phyloP scores from a whole-genome alignment of 345 rosid species.

The Lumnitzera littorea region DNA sequence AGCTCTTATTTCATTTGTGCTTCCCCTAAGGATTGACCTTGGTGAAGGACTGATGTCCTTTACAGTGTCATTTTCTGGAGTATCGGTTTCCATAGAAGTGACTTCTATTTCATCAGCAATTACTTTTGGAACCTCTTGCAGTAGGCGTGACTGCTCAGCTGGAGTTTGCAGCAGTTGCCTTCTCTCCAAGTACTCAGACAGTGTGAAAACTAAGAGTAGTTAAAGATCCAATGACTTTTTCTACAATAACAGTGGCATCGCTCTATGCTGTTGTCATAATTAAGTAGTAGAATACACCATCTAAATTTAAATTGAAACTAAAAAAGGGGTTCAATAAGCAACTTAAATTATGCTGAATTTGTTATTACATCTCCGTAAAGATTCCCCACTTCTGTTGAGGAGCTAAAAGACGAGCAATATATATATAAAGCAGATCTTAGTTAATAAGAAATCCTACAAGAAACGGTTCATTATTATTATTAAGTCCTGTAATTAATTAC shows the following conservation, averaged over 20 bases:
- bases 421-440: too few relatives aligned
- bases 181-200: constrained; percentile 67
- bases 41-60: constrained; percentile 18
- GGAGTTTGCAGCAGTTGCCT: constrained; percentile 58
- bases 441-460: too few relatives aligned
- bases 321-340: too few relatives aligned
- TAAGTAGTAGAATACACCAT: too few relatives aligned
- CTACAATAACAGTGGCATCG: background rate
- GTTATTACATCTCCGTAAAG: too few relatives aligned
- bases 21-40: constrained; percentile 16
- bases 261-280: too few relatives aligned
- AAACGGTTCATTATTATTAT: too few relatives aligned
- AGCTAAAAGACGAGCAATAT: too few relatives aligned
- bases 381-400: too few relatives aligned
- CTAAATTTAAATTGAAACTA: too few relatives aligned
- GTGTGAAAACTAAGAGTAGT: constrained; percentile 40
- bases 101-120: constrained; percentile 48
- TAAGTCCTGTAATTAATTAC: too few relatives aligned
- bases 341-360: too few relatives aligned
- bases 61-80: constrained; percentile 19
- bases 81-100: constrained; percentile 20
- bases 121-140: constrained; percentile 56
- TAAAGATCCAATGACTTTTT: constrained; percentile 32
- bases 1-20: constrained; percentile 19
- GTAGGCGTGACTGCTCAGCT: constrained; percentile 54